Conservation (phyloP, 2,329 filamentous ascomycete species). For the Colletotrichum lentis region DNA sequence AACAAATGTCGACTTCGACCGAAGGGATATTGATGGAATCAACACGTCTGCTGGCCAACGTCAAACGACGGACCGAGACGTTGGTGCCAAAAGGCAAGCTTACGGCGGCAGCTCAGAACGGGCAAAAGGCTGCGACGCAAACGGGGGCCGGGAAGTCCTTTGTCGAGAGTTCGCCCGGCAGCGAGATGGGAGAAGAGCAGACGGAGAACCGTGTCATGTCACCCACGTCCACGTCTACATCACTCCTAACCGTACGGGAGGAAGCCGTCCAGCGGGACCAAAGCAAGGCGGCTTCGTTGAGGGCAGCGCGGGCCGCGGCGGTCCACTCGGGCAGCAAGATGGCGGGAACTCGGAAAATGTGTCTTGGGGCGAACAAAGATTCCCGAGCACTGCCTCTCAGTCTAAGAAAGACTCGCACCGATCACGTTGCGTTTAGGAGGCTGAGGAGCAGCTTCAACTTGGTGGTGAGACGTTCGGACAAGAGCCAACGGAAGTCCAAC, state of each 20-base stretch:
- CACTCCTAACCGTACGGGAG: conserved; percentile 11
- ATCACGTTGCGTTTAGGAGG: conserved; percentile 18
- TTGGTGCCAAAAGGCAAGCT: conserved; percentile 3
- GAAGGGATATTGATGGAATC: conserved; percentile 16
- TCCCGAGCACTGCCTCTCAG: neutral
- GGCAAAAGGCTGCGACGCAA: conserved; percentile 24
- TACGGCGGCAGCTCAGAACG: neutral
- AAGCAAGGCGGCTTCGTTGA: neutral
- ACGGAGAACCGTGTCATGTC: conserved; percentile 14
- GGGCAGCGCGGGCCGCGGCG: conserved; percentile 4
- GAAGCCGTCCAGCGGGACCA: neutral
- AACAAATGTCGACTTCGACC: conserved; percentile 31
- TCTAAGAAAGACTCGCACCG: conserved; percentile 6
- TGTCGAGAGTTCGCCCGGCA: conserved; percentile 16
- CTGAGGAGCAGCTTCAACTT: conserved; percentile 10
- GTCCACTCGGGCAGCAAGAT: conserved; percentile 25
- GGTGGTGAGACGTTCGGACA: neutral
- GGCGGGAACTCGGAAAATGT: conserved; percentile 27
- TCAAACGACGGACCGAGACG: conserved; percentile 7
- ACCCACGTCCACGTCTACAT: conserved; percentile 36
- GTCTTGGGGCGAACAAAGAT: neutral
- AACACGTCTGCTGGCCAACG: conserved; percentile 1
- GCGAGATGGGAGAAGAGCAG: neutral
- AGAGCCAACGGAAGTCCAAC: conserved; percentile 1
- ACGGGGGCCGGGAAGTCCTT: conserved; percentile 19